Percentiles rank a stretch among this genome's conserved stretches.
Conservation (phyloP, 768 basidiomycete genomes). For the Naganishia vaughanmartiniae region DNA sequence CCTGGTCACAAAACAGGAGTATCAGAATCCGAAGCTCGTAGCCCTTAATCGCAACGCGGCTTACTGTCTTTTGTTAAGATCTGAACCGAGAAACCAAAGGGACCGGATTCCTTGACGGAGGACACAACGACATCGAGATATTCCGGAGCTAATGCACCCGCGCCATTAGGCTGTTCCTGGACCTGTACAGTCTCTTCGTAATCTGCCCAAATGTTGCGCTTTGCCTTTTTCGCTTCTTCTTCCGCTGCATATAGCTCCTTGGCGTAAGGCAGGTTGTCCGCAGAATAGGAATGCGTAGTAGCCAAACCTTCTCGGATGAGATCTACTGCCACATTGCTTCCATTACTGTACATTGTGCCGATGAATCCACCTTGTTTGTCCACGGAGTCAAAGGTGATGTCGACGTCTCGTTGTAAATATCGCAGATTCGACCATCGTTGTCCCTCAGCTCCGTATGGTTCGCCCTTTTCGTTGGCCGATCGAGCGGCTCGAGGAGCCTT, state of each 20-base stretch:
- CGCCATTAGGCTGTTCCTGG: slow-evolving; percentile 53
- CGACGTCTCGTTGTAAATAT: slow-evolving; percentile 92
- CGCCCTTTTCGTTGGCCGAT: slow-evolving; percentile 71
- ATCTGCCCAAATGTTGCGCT: slow-evolving; percentile 78
- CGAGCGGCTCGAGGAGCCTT: slow-evolving; percentile 85
- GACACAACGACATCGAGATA: slow-evolving; percentile 91
- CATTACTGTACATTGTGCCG: slow-evolving; percentile 78
- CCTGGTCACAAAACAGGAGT: slow-evolving; percentile 56
- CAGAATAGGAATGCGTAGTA: slow-evolving; percentile 80
- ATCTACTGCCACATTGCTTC: slow-evolving; percentile 78
- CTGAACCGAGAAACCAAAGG: slow-evolving; percentile 85
- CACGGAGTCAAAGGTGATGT: slow-evolving; percentile 81
- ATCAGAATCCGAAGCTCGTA: neutral
- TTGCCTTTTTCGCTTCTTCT: slow-evolving; percentile 76
- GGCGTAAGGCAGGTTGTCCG: slow-evolving; percentile 75
- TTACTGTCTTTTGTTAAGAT: slow-evolving; percentile 84
- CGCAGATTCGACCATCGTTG: slow-evolving; percentile 71
- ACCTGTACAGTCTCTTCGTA: slow-evolving; percentile 67
- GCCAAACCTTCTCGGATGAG: slow-evolving; percentile 84
- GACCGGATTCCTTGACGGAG: slow-evolving; percentile 65
- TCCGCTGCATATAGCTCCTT: slow-evolving; percentile 80
- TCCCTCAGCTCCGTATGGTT: slow-evolving; percentile 82
- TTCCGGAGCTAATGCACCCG: slow-evolving; percentile 64
- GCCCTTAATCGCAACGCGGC: slow-evolving; percentile 31
- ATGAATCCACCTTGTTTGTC: slow-evolving; percentile 98